Evolutionary conservation across 257 asterid species (phyloP), one percentile per base, ranked within the genome.

Genomic region (Buddleja alternifolia): DNA sequence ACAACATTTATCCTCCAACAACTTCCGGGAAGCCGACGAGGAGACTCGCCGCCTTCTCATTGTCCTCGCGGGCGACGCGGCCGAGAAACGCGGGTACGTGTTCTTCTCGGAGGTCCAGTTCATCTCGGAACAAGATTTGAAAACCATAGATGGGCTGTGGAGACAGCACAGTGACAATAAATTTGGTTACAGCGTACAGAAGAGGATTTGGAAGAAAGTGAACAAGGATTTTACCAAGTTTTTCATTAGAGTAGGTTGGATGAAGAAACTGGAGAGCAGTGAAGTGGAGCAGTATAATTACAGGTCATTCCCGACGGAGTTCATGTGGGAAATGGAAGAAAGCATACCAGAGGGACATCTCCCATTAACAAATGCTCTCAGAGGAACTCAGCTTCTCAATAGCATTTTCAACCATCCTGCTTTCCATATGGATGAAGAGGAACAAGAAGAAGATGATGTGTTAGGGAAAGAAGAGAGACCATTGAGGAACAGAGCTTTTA

Each of bases 71-170:
- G 97, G 99, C 1, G 97, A 93, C 53, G 77, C 86, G 42, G 90
- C 97, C 4, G 63, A 40, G 65, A 87, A 82, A 25, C 81, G 99
- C 24, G 96, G 95, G 4, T 93, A 93, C 77, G 96, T 93, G 0
- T 90, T 93, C 90, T 93, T 93, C 88, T 93, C 99, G 3, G 99
- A 93, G 53, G 96, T 82, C 7, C 80, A 87, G 52, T 93, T 93
- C 91, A 88, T 93, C 47, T 20, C 86, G 0, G 80, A 44, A 4
- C 57, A 72, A 0, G 96, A 84, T 15, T 82, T 93, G 25, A 78
- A 60, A 19, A 44, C 86, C 66, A 85, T 93, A 4, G 99, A 93
- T 61, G 73, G 66, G n/a, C 84, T 90, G 0, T 93, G 99, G 97
- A 78, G 80, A 41, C 53, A 78, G 56, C 63, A 88, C 85, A 90